A percentile compares a stretch with the other conserved stretches of the same genome.
These are phyloP conservation scores for Cryptosporidium sp. DNA, from an alignment of 169 alveolate species.

Conservation along the genomic window DNA sequence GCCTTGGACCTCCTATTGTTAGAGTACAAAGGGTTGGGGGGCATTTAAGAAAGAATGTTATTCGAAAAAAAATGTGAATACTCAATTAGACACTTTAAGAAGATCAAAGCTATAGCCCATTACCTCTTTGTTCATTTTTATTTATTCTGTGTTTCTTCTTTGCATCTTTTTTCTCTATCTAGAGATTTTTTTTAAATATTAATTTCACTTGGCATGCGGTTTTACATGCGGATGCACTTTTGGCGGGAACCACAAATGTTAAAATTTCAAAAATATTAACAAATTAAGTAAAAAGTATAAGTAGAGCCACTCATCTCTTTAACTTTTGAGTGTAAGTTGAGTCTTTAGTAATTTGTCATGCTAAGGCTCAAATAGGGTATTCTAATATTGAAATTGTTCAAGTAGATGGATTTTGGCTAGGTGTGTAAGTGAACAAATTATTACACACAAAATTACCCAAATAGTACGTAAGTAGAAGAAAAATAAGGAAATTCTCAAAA, in stretches of 20 bases:
- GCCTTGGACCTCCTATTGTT: neutral
- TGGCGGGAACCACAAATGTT: neutral
- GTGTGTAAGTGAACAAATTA: neutral
- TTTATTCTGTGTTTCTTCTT: neutral
- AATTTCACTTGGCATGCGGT: neutral
- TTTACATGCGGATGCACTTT: neutral
- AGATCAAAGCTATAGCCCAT: neutral
- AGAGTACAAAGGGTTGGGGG: constrained; percentile 5
- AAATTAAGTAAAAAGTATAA: neutral
- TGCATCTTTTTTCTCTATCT: neutral
- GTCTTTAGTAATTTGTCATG: neutral
- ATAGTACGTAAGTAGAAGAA: constrained; percentile 12
- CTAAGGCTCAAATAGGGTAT: neutral
- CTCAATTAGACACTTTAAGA: neutral
- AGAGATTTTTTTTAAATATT: neutral
- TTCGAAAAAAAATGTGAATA: neutral
- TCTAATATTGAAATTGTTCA: neutral
- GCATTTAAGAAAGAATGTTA: neutral
- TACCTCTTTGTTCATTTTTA: neutral
- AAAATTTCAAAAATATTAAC: neutral
- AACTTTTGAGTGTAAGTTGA: neutral
- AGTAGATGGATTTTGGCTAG: neutral
- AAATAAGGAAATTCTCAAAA: neutral
- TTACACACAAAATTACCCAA: constrained; percentile 35
- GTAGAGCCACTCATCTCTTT: neutral